These are phyloP conservation scores for Vaccinium darrowii DNA, from an alignment of 148 eudicot species.

Conservation along the genomic window DNA sequence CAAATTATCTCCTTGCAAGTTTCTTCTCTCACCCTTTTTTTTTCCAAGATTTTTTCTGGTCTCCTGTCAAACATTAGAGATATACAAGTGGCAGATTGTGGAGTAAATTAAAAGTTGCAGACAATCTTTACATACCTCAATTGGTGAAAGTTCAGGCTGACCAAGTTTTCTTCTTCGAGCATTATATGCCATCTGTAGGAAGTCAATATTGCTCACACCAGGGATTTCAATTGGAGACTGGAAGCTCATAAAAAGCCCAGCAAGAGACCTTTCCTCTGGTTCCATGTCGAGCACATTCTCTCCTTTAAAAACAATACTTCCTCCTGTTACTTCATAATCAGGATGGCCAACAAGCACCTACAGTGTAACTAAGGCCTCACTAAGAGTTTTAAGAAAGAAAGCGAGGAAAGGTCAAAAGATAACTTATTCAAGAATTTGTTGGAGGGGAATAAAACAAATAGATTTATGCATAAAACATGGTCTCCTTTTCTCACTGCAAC, in stretches of 20 bases:
- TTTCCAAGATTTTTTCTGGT: not conserved
- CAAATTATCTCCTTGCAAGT: not conserved
- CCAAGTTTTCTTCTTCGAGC: slow-evolving; percentile 89
- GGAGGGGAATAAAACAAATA: not conserved
- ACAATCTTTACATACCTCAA: slow-evolving; percentile 58
- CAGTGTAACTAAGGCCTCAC: slow-evolving; percentile 9
- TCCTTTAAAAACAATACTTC: slow-evolving; percentile 75
- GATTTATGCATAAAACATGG: not conserved
- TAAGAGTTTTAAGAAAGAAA: not conserved
- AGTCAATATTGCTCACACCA: slow-evolving; percentile 91
- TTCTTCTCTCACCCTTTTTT: not conserved
- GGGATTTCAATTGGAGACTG: slow-evolving; percentile 98
- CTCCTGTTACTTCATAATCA: slow-evolving; percentile 93
- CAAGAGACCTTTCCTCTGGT: slow-evolving; percentile 89
- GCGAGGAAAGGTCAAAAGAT: not conserved
- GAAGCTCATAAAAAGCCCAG: slow-evolving; percentile 95
- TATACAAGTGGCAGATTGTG: not conserved
- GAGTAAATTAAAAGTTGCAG: not conserved
- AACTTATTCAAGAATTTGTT: not conserved
- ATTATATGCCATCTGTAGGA: slow-evolving; percentile 88
- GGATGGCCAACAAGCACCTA: slow-evolving; percentile 99
- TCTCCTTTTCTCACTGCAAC: not conserved
- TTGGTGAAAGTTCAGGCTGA: slow-evolving; percentile 75
- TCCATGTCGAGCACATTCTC: slow-evolving; percentile 93
- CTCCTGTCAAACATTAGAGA: not conserved